Conservation (phyloP, 1,284 basidiomycete species). For the Kwoniella shivajii region DNA sequence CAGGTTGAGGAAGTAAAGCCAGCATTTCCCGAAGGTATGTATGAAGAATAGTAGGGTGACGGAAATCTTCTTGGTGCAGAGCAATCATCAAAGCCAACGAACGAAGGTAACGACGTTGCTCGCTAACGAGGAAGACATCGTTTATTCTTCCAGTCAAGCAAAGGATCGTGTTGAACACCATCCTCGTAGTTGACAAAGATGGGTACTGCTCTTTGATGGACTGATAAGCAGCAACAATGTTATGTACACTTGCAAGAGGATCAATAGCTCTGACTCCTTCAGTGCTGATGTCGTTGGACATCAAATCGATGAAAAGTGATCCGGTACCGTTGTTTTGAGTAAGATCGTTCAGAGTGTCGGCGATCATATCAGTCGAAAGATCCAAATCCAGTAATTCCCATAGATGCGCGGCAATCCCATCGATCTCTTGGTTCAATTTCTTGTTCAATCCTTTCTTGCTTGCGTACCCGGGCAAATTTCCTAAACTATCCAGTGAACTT, state of each 20-base stretch:
- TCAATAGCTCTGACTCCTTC: constrained; percentile 7
- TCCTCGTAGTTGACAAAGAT: constrained; percentile 47
- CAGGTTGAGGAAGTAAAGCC: constrained; percentile 66
- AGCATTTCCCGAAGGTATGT: constrained; percentile 68
- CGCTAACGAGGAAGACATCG: constrained; percentile 74
- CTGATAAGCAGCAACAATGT: constrained; percentile 14
- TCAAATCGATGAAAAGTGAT: constrained; percentile 3
- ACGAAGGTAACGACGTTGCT: constrained; percentile 77
- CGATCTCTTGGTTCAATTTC: constrained; percentile 2
- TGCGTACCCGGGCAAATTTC: neutral
- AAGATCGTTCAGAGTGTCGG: constrained; percentile 1
- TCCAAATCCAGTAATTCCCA: constrained; percentile 19
- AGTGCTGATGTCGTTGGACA: constrained; percentile 10
- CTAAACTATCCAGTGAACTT: neutral
- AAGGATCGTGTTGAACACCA: constrained; percentile 75
- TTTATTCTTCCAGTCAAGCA: constrained; percentile 71
- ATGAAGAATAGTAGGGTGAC: constrained; percentile 64
- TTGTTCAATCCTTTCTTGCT: neutral
- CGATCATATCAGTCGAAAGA: neutral
- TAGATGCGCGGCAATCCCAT: constrained; percentile 11
- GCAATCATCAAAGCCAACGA: constrained; percentile 73
- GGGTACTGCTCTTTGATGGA: constrained; percentile 13
- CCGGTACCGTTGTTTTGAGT: neutral
- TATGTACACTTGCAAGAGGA: constrained; percentile 4
- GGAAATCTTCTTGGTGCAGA: constrained; percentile 61